These are phyloP conservation scores for Geotrichum reessii DNA, from an alignment of 1,139 yeast species.

Conservation along the genomic window DNA sequence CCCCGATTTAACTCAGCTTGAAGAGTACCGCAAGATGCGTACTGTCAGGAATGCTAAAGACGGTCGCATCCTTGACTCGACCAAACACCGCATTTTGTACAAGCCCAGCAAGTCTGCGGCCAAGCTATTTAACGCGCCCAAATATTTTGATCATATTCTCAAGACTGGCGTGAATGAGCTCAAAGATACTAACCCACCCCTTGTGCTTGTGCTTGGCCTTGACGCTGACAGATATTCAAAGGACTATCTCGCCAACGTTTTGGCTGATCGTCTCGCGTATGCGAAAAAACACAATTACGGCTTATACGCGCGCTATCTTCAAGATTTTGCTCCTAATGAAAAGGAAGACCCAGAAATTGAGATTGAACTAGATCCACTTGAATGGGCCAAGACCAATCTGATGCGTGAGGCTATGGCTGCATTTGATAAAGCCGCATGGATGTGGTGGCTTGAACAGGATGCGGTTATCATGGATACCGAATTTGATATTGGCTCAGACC, in stretches of 20 bases:
- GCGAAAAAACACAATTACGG: conserved; percentile 74
- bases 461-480: conserved; percentile 65
- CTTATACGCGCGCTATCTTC: conserved; percentile 71
- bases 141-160: conserved; percentile 3
- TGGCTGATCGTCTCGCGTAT: conserved; percentile 77
- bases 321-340: conserved; percentile 61
- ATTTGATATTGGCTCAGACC: conserved; percentile 43
- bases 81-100: conserved; percentile 25
- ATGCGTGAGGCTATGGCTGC: conserved; percentile 85
- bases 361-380: conserved; percentile 25
- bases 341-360: conserved; percentile 25
- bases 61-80: conserved; percentile 27
- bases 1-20: conserved; percentile 28
- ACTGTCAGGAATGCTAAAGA: conserved; percentile 24
- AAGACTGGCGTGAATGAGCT: conserved; percentile 7
- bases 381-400: conserved; percentile 56
- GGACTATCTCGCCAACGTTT: conserved; percentile 45
- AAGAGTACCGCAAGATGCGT: conserved; percentile 31
- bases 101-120: conserved; percentile 14
- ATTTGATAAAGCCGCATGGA: conserved; percentile 78
- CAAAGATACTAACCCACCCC: conserved; percentile 14
- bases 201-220: conserved; percentile 31
- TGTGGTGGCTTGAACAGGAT: conserved; percentile 82
- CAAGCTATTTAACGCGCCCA: conserved; percentile 5
- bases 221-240: conserved; percentile 27